phyloP scores from a whole-genome alignment of 257 asterid genomes.

The Penstemon barbatus region DNA sequence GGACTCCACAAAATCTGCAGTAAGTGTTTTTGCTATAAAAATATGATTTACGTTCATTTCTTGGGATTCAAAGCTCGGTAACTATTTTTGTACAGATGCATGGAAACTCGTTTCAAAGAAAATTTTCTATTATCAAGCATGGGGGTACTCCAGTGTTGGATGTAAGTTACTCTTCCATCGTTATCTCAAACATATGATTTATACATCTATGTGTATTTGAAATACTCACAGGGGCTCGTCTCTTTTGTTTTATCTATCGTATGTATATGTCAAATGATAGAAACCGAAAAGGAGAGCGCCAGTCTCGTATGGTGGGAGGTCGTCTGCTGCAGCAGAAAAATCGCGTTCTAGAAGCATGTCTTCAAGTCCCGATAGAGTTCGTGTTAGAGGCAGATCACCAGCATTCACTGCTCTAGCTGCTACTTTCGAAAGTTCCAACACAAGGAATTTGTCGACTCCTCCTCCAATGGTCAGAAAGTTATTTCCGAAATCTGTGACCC shows the following conservation, averaged over 20 bases:
- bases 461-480: constrained; percentile 85
- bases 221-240: background rate
- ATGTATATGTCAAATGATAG: constrained; percentile 38
- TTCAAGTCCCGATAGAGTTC: constrained; percentile 96
- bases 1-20: constrained; percentile 81
- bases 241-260: background rate
- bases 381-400: constrained; percentile 97
- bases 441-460: constrained; percentile 92
- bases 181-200: background rate
- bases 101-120: constrained; percentile 95
- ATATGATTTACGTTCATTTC: background rate
- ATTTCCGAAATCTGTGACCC: constrained; percentile 85
- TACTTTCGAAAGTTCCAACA: constrained; percentile 68
- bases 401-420: constrained; percentile 98
- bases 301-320: constrained; percentile 69
- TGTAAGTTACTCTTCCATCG: constrained; percentile 50
- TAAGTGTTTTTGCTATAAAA: constrained; percentile 44
- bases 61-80: constrained; percentile 17
- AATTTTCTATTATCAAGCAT: constrained; percentile 66
- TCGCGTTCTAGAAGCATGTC: constrained; percentile 98
- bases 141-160: constrained; percentile 60
- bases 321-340: constrained; percentile 82
- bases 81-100: constrained; percentile 60
- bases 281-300: constrained; percentile 87
- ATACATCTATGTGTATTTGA: no score